A percentile compares a stretch with the other conserved stretches of the same genome.
phyloP scores from a whole-genome alignment of 2,329 filamentous ascomycete genomes.

The Talaromyces sp. region DNA sequence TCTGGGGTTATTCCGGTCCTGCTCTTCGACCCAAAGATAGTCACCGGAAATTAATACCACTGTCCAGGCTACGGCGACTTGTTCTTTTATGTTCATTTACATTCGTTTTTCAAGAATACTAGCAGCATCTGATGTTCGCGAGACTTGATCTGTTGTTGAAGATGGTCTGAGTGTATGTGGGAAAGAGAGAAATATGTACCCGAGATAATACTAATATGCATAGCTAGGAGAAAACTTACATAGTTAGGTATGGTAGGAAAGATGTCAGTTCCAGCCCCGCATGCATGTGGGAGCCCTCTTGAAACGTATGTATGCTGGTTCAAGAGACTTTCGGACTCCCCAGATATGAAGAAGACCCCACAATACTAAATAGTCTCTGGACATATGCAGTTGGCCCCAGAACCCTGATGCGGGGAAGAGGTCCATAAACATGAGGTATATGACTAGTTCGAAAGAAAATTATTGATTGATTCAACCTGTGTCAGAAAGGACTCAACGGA shows the following conservation, averaged over 20 bases:
- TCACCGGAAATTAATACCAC: background rate
- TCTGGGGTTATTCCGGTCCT: background rate
- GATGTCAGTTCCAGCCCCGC: background rate
- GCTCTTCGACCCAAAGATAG: background rate
- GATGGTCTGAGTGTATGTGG: background rate
- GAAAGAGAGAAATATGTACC: too few relatives aligned
- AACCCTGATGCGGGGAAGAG: background rate
- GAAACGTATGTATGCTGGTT: background rate
- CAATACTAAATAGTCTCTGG: background rate
- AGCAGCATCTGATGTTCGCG: background rate
- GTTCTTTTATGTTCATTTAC: background rate
- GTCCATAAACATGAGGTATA: background rate
- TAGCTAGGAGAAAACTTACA: too few relatives aligned
- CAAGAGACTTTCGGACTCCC: background rate
- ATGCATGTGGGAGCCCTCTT: background rate
- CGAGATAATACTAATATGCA: too few relatives aligned
- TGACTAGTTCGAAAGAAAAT: background rate
- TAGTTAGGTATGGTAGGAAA: background rate
- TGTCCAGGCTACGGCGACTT: background rate
- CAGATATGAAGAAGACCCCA: background rate
- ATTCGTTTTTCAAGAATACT: background rate
- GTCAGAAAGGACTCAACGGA: background rate
- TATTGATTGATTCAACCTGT: background rate
- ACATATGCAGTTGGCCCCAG: background rate
- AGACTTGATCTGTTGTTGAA: background rate